These are phyloP conservation scores for Cyberlindnera maclurae DNA, from an alignment of 805 yeast species.

Conservation along the genomic window DNA sequence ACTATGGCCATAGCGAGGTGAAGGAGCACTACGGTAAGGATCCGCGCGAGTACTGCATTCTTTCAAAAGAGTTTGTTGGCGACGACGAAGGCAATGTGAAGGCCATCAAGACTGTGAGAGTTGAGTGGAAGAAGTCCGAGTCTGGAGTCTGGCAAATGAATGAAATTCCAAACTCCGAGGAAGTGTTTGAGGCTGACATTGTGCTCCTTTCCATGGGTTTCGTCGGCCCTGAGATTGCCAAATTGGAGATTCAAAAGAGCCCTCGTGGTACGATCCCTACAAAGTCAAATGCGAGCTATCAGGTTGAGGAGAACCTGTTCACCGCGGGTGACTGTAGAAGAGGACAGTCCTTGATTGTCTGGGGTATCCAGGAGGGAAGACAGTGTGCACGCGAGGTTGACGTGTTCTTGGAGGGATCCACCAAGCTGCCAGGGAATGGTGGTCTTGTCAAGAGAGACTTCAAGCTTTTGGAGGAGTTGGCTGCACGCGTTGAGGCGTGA, in stretches of 20 bases:
- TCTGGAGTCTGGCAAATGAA: conserved; percentile 99
- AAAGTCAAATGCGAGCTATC: conserved; percentile 50
- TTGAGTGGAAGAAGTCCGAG: conserved; percentile 95
- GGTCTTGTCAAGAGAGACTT: conserved; percentile 82
- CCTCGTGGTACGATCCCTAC: conserved; percentile 78
- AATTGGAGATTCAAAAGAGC: conserved; percentile 57
- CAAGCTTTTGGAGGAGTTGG: conserved; percentile 68
- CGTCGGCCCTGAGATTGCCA: conserved; percentile 88
- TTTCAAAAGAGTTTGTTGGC: conserved; percentile 92
- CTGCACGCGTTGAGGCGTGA: conserved; percentile 20
- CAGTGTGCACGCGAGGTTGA: conserved; percentile 97
- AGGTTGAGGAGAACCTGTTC: conserved; percentile 67
- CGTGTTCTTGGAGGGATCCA: conserved; percentile 62
- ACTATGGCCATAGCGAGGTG: conserved; percentile 96
- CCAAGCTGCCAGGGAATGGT: conserved; percentile 90
- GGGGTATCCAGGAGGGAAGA: conserved; percentile 99
- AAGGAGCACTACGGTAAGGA: conserved; percentile 92
- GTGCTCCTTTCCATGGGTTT: conserved; percentile 96
- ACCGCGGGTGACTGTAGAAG: conserved; percentile 99
- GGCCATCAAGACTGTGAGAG: conserved; percentile 94
- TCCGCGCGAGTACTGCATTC: conserved; percentile 93
- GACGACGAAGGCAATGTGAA: conserved; percentile 92
- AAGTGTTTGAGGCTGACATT: conserved; percentile 89
- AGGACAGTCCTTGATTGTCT: conserved; percentile 95
- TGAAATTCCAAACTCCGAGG: conserved; percentile 92